These are phyloP conservation scores for Calonectria pteridis DNA, from an alignment of 2,329 filamentous ascomycete genomes.

Conservation along the genomic window DNA sequence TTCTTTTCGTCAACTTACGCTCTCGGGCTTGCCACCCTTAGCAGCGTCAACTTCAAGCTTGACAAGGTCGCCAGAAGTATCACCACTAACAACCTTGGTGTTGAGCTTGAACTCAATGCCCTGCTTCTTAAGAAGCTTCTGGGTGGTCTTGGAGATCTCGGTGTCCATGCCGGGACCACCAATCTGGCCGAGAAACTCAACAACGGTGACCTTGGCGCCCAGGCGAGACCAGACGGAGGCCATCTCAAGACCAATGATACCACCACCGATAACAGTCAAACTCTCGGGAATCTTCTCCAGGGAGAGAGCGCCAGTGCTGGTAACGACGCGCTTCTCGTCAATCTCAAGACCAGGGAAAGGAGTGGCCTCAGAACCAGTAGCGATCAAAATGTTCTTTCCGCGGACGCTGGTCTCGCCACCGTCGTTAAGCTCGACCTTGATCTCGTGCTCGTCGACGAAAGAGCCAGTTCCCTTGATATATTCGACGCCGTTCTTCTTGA, in stretches of 20 bases:
- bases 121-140: conserved; percentile 96
- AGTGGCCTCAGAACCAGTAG: conserved; percentile 94
- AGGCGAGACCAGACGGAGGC: conserved; percentile 96
- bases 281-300: conserved; percentile 93
- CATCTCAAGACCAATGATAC: conserved; percentile 99
- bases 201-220: conserved; percentile 94
- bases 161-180: conserved; percentile 97
- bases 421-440: conserved; percentile 91
- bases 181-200: conserved; percentile 96
- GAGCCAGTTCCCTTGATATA: conserved; percentile 95
- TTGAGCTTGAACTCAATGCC: conserved; percentile 98
- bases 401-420: conserved; percentile 89
- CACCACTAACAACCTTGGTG: conserved; percentile 93
- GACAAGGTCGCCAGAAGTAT: conserved; percentile 81
- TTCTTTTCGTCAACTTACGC: conserved; percentile 66
- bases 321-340: conserved; percentile 97
- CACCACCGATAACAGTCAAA: conserved; percentile 97
- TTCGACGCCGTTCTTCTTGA: conserved; percentile 99
- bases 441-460: conserved; percentile 89
- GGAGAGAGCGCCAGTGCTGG: conserved; percentile 93
- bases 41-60: conserved; percentile 90
- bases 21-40: conserved; percentile 96
- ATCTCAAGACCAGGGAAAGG: conserved; percentile 96
- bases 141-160: conserved; percentile 90
- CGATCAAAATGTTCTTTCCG: conserved; percentile 98